phyloP scores from a whole-genome alignment of 768 basidiomycete species.

The Trametes gibbosa region DNA sequence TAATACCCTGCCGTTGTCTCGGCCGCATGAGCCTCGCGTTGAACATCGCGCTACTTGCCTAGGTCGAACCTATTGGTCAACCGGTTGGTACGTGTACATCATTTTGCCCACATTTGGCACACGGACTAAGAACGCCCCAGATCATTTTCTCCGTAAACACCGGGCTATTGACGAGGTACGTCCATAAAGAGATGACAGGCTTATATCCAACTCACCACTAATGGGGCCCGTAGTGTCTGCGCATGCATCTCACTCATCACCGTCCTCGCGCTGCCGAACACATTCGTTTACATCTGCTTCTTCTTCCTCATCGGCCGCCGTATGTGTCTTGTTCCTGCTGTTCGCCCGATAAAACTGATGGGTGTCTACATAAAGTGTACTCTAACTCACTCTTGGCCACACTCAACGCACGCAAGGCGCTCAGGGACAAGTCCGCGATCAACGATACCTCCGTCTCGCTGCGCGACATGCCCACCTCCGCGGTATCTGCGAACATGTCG shows the following conservation, averaged over 20 bases:
- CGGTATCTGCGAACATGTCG: slow-evolving; percentile 1
- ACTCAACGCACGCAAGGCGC: slow-evolving; percentile 41
- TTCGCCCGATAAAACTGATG: not conserved
- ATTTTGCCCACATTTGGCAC: not conserved
- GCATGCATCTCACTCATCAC: slow-evolving; percentile 42
- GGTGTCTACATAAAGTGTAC: slow-evolving; percentile 38
- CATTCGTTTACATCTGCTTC: slow-evolving; percentile 57
- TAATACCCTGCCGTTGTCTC: not conserved
- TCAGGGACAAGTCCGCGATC: slow-evolving; percentile 4
- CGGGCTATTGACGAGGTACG: slow-evolving; percentile 37
- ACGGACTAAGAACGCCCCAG: slow-evolving; percentile 14
- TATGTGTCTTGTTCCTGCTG: slow-evolving; percentile 12
- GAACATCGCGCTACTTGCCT: not conserved
- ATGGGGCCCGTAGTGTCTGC: slow-evolving; percentile 28
- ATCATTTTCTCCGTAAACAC: slow-evolving; percentile 44
- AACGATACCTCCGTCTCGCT: slow-evolving; percentile 14
- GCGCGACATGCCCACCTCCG: slow-evolving; percentile 5
- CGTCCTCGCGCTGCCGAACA: slow-evolving; percentile 46
- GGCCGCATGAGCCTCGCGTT: not conserved
- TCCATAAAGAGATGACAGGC: not conserved
- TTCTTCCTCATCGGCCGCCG: slow-evolving; percentile 54
- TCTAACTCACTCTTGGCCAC: slow-evolving; percentile 55
- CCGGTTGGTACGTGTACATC: slow-evolving; percentile 22
- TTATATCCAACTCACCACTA: no score
- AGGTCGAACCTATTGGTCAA: slow-evolving; percentile 47